These are phyloP conservation scores for Blyttiomyces sp. DNA, from an alignment of 371 early-diverging fungal species.

Conservation along the genomic window DNA sequence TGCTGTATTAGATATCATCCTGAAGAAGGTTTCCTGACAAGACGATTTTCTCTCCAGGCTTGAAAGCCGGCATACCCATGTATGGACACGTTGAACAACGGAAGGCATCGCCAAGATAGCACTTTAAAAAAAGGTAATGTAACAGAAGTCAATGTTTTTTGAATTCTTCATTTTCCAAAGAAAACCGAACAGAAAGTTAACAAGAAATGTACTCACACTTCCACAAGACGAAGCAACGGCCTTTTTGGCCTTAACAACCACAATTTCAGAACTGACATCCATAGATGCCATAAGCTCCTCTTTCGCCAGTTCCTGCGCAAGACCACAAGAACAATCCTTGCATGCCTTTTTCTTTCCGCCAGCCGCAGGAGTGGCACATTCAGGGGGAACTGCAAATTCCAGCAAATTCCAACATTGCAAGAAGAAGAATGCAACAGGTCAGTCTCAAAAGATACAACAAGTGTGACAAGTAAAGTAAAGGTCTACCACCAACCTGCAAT, in stretches of 20 bases:
- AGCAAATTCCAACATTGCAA: too few species aligned
- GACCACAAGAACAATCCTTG: conserved; percentile 95
- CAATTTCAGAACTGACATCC: conserved; percentile 29
- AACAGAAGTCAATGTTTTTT: background rate
- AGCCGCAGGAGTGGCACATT: conserved; percentile 26
- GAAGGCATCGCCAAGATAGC: conserved; percentile 99
- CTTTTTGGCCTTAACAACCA: conserved; percentile 36
- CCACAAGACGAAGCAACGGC: conserved; percentile 63
- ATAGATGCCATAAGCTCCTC: conserved; percentile 42
- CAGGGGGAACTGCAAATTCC: conserved; percentile 9
- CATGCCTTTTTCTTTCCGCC: conserved; percentile 87
- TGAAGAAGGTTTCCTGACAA: conserved; percentile 43
- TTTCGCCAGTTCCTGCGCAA: conserved; percentile 69
- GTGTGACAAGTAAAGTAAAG: conserved; percentile 35
- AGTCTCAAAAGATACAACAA: background rate
- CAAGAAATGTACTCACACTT: conserved; percentile 51
- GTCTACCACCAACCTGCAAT: conserved; percentile 61
- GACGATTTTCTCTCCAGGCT: conserved; percentile 92
- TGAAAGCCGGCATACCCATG: conserved; percentile 97
- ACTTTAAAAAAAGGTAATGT: conserved; percentile 65
- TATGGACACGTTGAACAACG: conserved; percentile 98
- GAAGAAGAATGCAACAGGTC: too few species aligned
- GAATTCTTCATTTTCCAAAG: background rate
- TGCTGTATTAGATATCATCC: conserved; percentile 40
- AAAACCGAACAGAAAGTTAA: background rate